Conservation (phyloP, 768 basidiomycete genomes). For the Pisolithus orientalis region DNA sequence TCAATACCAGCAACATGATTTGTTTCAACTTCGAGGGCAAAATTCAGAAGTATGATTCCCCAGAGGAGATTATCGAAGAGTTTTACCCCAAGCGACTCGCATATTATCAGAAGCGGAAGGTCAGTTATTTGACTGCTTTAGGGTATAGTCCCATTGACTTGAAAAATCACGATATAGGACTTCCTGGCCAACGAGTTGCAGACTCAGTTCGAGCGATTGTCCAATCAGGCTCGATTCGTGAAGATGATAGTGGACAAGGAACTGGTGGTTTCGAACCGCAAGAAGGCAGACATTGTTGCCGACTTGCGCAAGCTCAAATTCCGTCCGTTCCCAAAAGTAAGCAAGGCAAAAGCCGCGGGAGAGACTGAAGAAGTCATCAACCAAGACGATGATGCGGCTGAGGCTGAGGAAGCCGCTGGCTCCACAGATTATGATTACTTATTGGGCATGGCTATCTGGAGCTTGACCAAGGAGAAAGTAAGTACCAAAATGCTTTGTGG, state of each 20-base stretch:
- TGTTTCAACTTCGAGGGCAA: slow-evolving; percentile 96
- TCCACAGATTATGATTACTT: slow-evolving; percentile 85
- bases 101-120: slow-evolving; percentile 96
- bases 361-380: slow-evolving; percentile 57
- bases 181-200: slow-evolving; percentile 79
- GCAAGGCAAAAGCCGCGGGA: slow-evolving; percentile 59
- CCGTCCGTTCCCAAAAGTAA: slow-evolving; percentile 83
- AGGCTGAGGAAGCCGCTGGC: slow-evolving; percentile 34
- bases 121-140: slow-evolving; percentile 18
- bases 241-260: slow-evolving; percentile 90
- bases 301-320: slow-evolving; percentile 84
- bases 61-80: slow-evolving; percentile 90
- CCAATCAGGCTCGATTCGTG: slow-evolving; percentile 95
- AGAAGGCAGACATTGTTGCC: slow-evolving; percentile 76
- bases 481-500: neutral
- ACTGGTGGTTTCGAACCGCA: slow-evolving; percentile 79
- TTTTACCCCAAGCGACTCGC: slow-evolving; percentile 87
- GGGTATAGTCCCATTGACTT: neutral
- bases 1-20: slow-evolving; percentile 96
- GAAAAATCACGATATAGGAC: slow-evolving; percentile 46
- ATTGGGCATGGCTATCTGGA: slow-evolving; percentile 92
- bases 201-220: slow-evolving; percentile 71
- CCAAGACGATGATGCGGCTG: slow-evolving; percentile 48
- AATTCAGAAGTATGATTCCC: slow-evolving; percentile 85
- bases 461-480: slow-evolving; percentile 90